Conservation (phyloP, 176 grass and related monocot genomes). For the Oryza nivara region DNA sequence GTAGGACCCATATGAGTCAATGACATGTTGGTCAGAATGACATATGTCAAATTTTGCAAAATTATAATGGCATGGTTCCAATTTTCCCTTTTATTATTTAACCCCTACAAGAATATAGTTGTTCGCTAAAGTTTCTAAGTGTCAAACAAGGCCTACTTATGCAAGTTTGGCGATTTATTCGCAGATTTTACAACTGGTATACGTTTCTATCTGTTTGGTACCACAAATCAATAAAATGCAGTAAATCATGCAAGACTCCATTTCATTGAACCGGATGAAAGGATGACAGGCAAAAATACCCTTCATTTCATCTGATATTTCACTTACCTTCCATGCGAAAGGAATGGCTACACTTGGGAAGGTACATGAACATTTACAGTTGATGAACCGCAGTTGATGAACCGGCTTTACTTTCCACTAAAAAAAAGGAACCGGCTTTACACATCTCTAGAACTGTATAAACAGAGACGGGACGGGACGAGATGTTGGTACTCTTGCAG, state of each 20-base stretch:
- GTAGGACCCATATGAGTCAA: no score
- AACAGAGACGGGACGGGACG: not conserved
- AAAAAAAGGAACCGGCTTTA: conserved; percentile 20
- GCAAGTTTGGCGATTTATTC: not conserved
- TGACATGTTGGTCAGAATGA: no score
- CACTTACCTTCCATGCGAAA: not conserved
- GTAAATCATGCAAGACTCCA: not conserved
- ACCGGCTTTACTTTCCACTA: not conserved
- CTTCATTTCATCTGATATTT: not conserved
- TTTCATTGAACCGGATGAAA: not conserved
- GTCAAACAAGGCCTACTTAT: not conserved
- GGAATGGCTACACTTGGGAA: not conserved
- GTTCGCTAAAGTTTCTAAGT: not conserved
- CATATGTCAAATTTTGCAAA: no score
- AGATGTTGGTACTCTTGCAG: not conserved
- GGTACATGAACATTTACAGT: conserved; percentile 30
- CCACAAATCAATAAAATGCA: not conserved
- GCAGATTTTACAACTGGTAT: not conserved
- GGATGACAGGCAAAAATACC: not conserved
- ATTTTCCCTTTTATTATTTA: not conserved
- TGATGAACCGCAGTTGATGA: conserved; percentile 36
- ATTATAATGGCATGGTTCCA: no score
- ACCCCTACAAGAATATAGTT: not conserved
- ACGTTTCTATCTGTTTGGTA: not conserved
- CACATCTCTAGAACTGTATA: conserved; percentile 36